Evolutionary conservation across 1,284 basidiomycete genomes (phyloP), one percentile per base, ranked within the genome.

Genomic region (Sporisorium scitamineum): DNA sequence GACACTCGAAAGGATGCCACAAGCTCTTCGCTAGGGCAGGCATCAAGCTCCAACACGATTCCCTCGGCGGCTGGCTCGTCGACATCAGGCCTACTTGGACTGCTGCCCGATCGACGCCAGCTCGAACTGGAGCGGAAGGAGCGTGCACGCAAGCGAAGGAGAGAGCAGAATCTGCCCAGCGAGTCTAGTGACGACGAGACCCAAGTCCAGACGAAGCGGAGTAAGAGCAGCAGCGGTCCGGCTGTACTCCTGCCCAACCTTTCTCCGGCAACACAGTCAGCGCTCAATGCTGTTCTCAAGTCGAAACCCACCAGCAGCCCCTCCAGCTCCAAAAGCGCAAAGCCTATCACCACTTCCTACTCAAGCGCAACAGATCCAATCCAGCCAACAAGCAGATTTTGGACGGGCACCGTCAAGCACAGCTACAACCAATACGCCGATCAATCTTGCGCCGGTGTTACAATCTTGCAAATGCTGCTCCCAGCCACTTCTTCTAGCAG

Each of bases 381-480:
- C 52, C 16, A 27, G 2, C 34, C 69, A 0, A 48, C 24, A 1
- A 74, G 76, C 14, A 70, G 82, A 2, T 84, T 82, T 66, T 81
- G 80, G 80, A 47, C 54, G 0, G 82, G 82, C 10, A 70, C 80
- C 3, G 44, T 83, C 70, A 84, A 82, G 61, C 69, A 75, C 26
- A 69, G 78, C 22, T 80, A 59, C 64, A 84, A 83, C 42, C 27
- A 45, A 2, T 79, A 83, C 27, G 74, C 79, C 8, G 54, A 51
- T 10, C 2, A 37, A 0, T 24, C 54, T 5, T 5, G 22, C 5
- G 18, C 56, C 0, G 83, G 83, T 11, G 61, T 64, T 0, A 58
- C 51, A 2, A 51, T 85, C 18, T 59, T 64, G 0, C 60, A 76
- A 14, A 54, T 80, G 29, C 56, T 83, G 27, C 73, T 79, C 1